Evolutionary conservation across 495 filamentous ascomycete species (phyloP), one percentile per base, ranked within the genome.

Genomic region (Penicillium coffeae): DNA sequence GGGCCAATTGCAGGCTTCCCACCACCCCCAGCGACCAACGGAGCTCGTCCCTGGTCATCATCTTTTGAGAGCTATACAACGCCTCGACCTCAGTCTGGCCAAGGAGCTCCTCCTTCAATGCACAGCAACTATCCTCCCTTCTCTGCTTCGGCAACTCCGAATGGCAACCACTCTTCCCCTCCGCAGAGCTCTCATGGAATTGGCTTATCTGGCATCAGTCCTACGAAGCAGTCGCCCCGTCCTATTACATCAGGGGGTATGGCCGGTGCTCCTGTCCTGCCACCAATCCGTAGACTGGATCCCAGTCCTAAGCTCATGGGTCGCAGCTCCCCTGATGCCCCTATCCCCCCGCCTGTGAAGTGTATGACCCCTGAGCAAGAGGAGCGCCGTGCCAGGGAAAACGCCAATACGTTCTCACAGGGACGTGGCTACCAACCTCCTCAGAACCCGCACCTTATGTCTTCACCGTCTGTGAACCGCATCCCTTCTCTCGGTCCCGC

Each of bases 201-300:
- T 35, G 54, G 72, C 18, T 67, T 73, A 33, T 83, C 81, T 3
- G 88, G 87, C 5, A 66, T 89, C 30, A 91, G 88, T 14, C 89
- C 89, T 3, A 85, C 78, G 34, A 94, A 94, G 60, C 84, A 89
- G 33, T 76, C 75, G 4, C 72, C 76, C 35, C 75, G 78, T 13
- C 74, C 76, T 1, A 47, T 70, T 30, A 75, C 77, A 12, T 71
- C 71, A 9, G 70, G 74, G 15, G 66, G 65, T 37, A 60, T 79
- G 21, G 64, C 69, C 6, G 68, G 72, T 7, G 71, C 72, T 1
- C 69, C 71, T 0, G 61, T 79, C 5, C 50, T 81, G 14, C 77
- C 76, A 13, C 77, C 76, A 0, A 68, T 77, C 7, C 72, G 72
- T 54, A 64, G 56, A 48, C 55, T 80, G 13, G 71, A 76, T 25